Evolutionary conservation across 805 yeast species (phyloP).

Genomic region (Jamesozyma spencerorum): DNA sequence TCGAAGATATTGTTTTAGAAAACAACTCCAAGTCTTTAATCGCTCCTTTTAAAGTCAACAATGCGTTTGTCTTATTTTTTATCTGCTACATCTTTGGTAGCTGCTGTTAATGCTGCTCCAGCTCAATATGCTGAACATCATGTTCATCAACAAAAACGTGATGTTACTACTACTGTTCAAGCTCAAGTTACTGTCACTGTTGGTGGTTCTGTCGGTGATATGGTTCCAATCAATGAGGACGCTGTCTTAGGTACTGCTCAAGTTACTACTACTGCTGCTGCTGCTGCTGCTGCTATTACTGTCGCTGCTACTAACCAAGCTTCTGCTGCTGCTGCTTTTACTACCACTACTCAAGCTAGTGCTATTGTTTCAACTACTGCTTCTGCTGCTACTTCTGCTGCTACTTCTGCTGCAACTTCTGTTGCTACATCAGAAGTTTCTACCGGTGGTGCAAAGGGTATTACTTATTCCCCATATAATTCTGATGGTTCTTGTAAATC

Average conservation of each 20-base stretch:
- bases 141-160: constrained; percentile 34
- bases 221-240: constrained; percentile 15
- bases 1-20: too few species aligned
- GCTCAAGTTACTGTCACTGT: constrained; percentile 25
- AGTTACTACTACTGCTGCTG: constrained; percentile 12
- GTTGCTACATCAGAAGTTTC: constrained; percentile 28
- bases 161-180: constrained; percentile 41
- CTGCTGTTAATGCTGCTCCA: constrained; percentile 7
- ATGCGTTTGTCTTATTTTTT: constrained; percentile 45
- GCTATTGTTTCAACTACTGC: constrained; percentile 15
- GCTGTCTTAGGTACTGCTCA: constrained; percentile 27
- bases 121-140: constrained; percentile 4
- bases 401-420: constrained; percentile 29
- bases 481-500: constrained; percentile 62
- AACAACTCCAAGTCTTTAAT: too few species aligned
- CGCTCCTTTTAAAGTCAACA: background rate
- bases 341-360: constrained; percentile 15
- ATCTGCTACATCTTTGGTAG: constrained; percentile 13
- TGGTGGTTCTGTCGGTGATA: constrained; percentile 3
- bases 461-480: constrained; percentile 75
- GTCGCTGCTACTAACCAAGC: constrained; percentile 14
- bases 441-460: constrained; percentile 52
- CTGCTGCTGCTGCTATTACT: constrained; percentile 2
- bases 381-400: constrained; percentile 27
- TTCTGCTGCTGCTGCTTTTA: constrained; percentile 8